Base-by-base conservation (phyloP, 2,329 filamentous ascomycete species). In the Exophiala phaeomuriformis region DNA sequence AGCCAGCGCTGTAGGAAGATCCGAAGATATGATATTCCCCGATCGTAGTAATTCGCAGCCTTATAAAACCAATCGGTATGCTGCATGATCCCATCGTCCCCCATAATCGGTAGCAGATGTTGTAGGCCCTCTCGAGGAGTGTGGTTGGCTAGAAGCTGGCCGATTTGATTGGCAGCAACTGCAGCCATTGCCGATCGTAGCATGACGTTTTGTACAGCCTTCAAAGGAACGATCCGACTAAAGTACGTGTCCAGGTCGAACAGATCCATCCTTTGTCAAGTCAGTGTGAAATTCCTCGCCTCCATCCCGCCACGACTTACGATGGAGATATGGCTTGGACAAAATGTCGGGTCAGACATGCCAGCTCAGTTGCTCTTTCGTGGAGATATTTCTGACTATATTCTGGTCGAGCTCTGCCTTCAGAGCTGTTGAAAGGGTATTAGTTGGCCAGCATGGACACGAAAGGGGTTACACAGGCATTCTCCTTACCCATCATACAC, bases 1-100 rank as follows among this genome's bases (percentile, higher is more conserved):
- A 66, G 58, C 71, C 65, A 54, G 67, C 67, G 64, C 66, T 71
- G 55, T 52, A 71, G 47, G 60, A 68, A 57, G 59, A 68, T 61
- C 66, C 66, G 72, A 36, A 76, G 68, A 2, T 78, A 71, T 2
- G 78, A 77, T 10, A 80, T 76, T 0, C 78, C 78, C 57, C 73
- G 72, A 56, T 82, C 79, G 64, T 82, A 82, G 62, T 83, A 82
- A 49, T 80, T 78, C 0, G 78, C 77, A 2, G 76, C 78, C 56
- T 81, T 80, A 62, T 81, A 78, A 52, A 74, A 76, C 79, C 80
- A 82, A 60, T 82, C 77, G 3, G 49, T 58, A 3, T 78, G 71
- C 27, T 71, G 64, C 27, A 65, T 33, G 2, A 7, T 32, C 30
- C 46, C 51, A 10, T 53, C 52, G 8, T 57, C 57, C 19, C 54